Evolutionary conservation across 2,329 filamentous ascomycete species (phyloP), one percentile per base, ranked within the genome.

Genomic region (Diplodia scrobiculata): DNA sequence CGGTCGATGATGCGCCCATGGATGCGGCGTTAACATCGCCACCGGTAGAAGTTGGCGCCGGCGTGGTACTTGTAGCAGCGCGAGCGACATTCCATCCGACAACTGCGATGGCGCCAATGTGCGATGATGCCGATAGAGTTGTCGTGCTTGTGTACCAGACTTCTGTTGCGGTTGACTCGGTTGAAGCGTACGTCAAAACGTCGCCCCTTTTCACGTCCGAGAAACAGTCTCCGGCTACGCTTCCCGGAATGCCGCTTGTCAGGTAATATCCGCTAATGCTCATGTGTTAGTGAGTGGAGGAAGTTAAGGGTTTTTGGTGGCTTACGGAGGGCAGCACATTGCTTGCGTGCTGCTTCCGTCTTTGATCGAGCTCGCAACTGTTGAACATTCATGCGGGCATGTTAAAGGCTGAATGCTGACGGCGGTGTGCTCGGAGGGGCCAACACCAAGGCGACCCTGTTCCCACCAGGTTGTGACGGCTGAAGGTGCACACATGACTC

Each of bases 281-380:
- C 41, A n/a, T n/a, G 41, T 10, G 41, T 47, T 13, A 47, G 41
- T 5, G 9, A 17, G 17, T 7, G n/a, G 41, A n/a, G 14, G 14
- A 6, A 19, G 14, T 11, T 19, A 2, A 47, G 41, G 19, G 19
- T 13, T 21, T 36, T 13, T n/a, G 7, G 11, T 25, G 25, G 29
- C 66, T 66, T 66, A 66, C 63, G 58, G 64, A 27, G 64, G 64
- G 38, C 64, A 66, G 50, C 55, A 68, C 63, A 68, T 68, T 7
- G 65, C 53, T 54, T 58, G 63, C 19, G 67, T 68, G 32, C 32
- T 66, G 7, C 32, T 32, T 5, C n/a, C 41, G 51, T 66, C 36
- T 34, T 55, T 63, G 10, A 38, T 38, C n/a, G 51, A 68, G 17
- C 47, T 66, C 34, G 38, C 64, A 21, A 66, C 67, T n/a, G 64